Evolutionary conservation across 2,329 filamentous ascomycete species (phyloP).

Genomic region (Davidsoniella neocaledoniae): DNA sequence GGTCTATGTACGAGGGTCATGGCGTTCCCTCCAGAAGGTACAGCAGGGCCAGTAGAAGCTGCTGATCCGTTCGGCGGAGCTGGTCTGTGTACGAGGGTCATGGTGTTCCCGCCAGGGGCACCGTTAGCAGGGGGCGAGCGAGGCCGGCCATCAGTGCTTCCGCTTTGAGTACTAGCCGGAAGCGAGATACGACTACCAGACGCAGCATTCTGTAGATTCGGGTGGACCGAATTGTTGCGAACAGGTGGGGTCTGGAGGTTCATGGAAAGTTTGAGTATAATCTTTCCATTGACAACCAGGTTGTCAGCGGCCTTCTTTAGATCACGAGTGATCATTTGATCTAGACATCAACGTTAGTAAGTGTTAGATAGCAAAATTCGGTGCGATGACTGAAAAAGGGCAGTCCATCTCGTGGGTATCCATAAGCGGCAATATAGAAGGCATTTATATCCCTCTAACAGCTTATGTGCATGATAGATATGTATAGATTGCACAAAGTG

Average conservation of each 20-base stretch:
- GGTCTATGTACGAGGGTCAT: conserved; percentile 28
- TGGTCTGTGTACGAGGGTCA: conserved; percentile 28
- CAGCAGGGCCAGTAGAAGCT: conserved; percentile 10
- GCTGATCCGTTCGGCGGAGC: conserved; percentile 28
- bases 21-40: conserved; percentile 15
- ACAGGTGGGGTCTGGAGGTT: conserved; percentile 61
- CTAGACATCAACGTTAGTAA: conserved; percentile 23
- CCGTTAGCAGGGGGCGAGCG: conserved; percentile 29
- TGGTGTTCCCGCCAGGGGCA: conserved; percentile 21
- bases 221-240: conserved; percentile 18
- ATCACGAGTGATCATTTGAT: conserved; percentile 97
- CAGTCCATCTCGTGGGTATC: no score
- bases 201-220: conserved; percentile 9
- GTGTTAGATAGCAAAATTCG: no score
- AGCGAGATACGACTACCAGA: conserved; percentile 27
- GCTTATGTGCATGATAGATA: no score
- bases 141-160: conserved; percentile 21
- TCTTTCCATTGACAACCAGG: conserved; percentile 89
- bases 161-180: conserved; percentile 23
- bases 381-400: no score
- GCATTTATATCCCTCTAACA: no score
- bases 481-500: not conserved
- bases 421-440: not conserved
- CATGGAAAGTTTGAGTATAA: conserved; percentile 91
- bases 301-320: conserved; percentile 97